These are phyloP conservation scores for Acidiella bohemica DNA, from an alignment of 495 filamentous ascomycete genomes.

Conservation along the genomic window DNA sequence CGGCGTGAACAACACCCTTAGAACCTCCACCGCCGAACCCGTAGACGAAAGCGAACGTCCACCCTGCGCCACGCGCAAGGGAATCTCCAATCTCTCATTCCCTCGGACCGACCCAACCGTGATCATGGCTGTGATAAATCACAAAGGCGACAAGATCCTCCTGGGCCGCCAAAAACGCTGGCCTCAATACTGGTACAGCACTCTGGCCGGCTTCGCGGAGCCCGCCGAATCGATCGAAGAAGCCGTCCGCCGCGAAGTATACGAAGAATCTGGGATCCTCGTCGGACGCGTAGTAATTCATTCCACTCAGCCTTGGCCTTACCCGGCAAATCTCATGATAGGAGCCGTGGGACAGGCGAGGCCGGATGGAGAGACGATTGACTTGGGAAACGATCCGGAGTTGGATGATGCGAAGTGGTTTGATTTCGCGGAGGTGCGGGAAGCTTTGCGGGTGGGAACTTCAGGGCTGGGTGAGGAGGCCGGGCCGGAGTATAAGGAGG, in stretches of 20 bases:
- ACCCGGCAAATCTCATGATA: constrained; percentile 87
- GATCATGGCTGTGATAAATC: constrained; percentile 79
- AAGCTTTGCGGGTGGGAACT: constrained; percentile 32
- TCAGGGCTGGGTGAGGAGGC: constrained; percentile 54
- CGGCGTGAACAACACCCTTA: constrained; percentile 27
- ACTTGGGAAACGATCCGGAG: constrained; percentile 78
- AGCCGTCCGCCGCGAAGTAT: constrained; percentile 86
- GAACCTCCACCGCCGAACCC: constrained; percentile 3
- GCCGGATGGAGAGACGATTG: constrained; percentile 62
- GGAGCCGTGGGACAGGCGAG: constrained; percentile 79
- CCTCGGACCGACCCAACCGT: constrained; percentile 91
- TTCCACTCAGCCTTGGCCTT: constrained; percentile 84
- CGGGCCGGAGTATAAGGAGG: constrained; percentile 53
- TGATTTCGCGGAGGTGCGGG: constrained; percentile 44
- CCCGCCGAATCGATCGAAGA: constrained; percentile 92
- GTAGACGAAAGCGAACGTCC: constrained; percentile 34
- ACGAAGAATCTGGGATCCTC: constrained; percentile 81
- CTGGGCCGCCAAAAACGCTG: constrained; percentile 76
- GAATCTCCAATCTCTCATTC: constrained; percentile 73
- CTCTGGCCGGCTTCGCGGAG: constrained; percentile 88
- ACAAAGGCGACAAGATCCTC: constrained; percentile 58
- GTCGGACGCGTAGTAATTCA: constrained; percentile 84
- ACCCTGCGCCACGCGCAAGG: constrained; percentile 62
- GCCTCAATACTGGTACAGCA: constrained; percentile 74
- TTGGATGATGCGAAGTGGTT: constrained; percentile 84